Evolutionary conservation across 768 basidiomycete genomes (phyloP), one percentile per base, ranked within the genome.

Genomic region (Suillus discolor): DNA sequence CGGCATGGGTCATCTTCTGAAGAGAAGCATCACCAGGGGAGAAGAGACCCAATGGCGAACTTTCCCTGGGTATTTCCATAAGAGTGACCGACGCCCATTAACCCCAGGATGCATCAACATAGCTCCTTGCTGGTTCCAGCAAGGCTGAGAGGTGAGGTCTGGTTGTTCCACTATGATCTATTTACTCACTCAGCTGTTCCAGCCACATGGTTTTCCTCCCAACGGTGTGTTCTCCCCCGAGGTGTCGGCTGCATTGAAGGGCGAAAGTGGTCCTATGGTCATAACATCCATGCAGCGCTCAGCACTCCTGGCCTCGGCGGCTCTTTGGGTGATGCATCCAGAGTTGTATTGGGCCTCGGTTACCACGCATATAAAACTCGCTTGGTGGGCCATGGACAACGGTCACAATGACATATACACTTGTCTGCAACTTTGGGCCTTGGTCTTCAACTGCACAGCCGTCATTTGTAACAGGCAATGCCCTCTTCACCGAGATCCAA

Each of bases 51-150:
- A 41, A 1, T 41, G 41, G 41, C 0, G 41, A 6, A 41, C 41
- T 6, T 41, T 16, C 1, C 16, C 41, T 16, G 15, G 15, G 6
- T 6, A 41, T 41, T 41, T 41, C 6, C 41, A 41, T 41, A 6
- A 6, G 1, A 16, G 41, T 6, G 6, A 41, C 15, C 9, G 0
- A 1, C 15, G 6, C 41, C 15, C 0, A 1, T 15, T 41, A 1
- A 41, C 39, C 39, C 39, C 39, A 41, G 39, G 41, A 41, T 41
- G 41, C 15, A 41, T 41, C 15, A 41, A 41, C 15, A 16, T 41
- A 6, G 41, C 41, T 5, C 41, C 16, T 16, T 41, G 41, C 15
- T 41, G 41, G 41, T 41, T 41, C 41, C 41, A 41, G 41, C 41
- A 41, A 41, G 41, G 41, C 41, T 15, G 6, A 16, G 41, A 41